Base-by-base conservation (phyloP, 192 early-diverging fungal species). In the Podila horticola region DNA sequence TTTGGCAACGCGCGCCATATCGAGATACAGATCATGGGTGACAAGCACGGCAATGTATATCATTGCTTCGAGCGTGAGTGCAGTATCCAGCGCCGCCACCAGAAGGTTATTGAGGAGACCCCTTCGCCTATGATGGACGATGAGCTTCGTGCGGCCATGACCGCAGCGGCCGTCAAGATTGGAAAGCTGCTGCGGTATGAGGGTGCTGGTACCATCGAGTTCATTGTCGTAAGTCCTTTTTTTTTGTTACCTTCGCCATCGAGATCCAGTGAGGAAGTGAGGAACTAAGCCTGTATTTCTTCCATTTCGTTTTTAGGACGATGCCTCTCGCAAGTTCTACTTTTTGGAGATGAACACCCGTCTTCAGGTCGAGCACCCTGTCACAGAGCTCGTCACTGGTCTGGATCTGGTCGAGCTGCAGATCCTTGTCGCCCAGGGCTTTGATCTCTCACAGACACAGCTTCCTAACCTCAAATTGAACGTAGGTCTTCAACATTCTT, bases 301-400 rank as follows among this genome's bases (percentile, higher is more conserved):
- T 33, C 22, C 20, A 6, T 45, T 2, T 20, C 11, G 55, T 5
- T 45, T 60, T 5, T 60, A 83, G 84, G 87, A 88, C 65, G 82
- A 75, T 59, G 82, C 82, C 0, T 72, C 79, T 12, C 77, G 79
- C 20, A 74, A 86, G 61, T 91, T 86, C 60, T 92, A 91, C 82
- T 92, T 92, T 79, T 75, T 92, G 67, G 91, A 92, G 69, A 82
- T 92, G 71, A 92, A 92, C 79, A 88, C 91, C 19, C 88, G 91
- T 59, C 83, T 92, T 17, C 91, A 92, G 70, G 91, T 92, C 8
- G 91, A 92, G 74, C 91, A 92, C 55, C 87, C 87, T 24, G 86
- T 91, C 48, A 91, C 91, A 15, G 91, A 92, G 67, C 64, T 75
- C 45, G 87, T 90, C 41, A 86, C 88, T 24, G 90, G 90, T 4